Percentiles rank a stretch among this genome's conserved stretches.
Conservation (phyloP, 2,329 filamentous ascomycete species). For the Nannizzia gypsea region DNA sequence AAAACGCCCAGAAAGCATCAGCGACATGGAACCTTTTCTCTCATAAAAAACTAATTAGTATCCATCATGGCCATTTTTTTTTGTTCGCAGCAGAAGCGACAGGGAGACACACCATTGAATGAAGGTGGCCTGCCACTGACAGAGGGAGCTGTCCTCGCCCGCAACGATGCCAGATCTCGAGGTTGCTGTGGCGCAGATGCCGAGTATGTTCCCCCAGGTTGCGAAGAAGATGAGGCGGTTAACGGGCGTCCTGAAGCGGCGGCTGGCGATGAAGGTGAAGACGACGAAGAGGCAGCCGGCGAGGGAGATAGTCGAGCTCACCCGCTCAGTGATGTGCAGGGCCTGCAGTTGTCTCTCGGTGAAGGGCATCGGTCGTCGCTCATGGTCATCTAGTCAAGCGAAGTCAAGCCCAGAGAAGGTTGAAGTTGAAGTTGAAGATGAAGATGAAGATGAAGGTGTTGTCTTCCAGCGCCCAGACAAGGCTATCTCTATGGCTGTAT, state of each 20-base stretch:
- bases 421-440: too few species aligned
- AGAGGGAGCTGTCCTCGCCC: constrained; percentile 45
- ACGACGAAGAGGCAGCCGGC: constrained; percentile 16
- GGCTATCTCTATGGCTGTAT: too few species aligned
- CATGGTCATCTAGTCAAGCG: not conserved
- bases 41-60: not conserved
- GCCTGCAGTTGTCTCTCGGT: not conserved
- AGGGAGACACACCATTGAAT: constrained; percentile 60
- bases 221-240: constrained; percentile 77
- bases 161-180: constrained; percentile 47
- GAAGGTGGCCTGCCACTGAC: constrained; percentile 64
- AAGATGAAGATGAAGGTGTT: too few species aligned
- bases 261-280: constrained; percentile 13
- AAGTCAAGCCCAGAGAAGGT: not conserved
- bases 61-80: not conserved
- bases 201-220: constrained; percentile 67
- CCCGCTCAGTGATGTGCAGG: constrained; percentile 14
- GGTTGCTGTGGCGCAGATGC: constrained; percentile 65
- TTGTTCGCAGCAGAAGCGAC: too few species aligned
- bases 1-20: constrained; percentile 63
- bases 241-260: constrained; percentile 37
- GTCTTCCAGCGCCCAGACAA: too few species aligned
- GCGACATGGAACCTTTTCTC: constrained; percentile 59
- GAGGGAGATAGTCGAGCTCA: constrained; percentile 17
- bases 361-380: not conserved